Evolutionary conservation across 2,329 filamentous ascomycete genomes (phyloP).

Genomic region (Chalaropsis thielavioides): DNA sequence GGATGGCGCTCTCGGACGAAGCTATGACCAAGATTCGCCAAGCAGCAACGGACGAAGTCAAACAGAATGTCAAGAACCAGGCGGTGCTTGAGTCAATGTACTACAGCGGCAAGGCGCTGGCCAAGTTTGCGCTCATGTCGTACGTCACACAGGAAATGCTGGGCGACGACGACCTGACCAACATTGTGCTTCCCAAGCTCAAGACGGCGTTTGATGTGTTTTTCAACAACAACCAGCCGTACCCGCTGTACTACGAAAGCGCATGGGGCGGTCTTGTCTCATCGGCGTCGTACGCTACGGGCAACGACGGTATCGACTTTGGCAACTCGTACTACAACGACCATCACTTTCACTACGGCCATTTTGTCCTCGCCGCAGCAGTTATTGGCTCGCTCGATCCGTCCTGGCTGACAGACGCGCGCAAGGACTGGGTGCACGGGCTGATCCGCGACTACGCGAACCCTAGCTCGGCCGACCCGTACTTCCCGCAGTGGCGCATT

Average conservation of each 20-base stretch:
- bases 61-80: conserved; percentile 59
- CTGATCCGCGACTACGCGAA: conserved; percentile 76
- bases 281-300: conserved; percentile 54
- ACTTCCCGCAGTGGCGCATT: conserved; percentile 66
- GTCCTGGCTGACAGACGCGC: conserved; percentile 49
- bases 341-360: conserved; percentile 67
- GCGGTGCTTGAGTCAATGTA: conserved; percentile 78
- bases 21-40: conserved; percentile 45
- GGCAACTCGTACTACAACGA: conserved; percentile 79
- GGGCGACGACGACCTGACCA: conserved; percentile 40
- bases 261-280: conserved; percentile 74
- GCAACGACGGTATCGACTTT: conserved; percentile 62
- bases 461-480: conserved; percentile 51
- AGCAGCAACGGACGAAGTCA: conserved; percentile 56
- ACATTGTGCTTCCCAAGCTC: conserved; percentile 43
- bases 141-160: conserved; percentile 51
- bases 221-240: conserved; percentile 51
- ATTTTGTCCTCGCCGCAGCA: conserved; percentile 77
- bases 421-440: conserved; percentile 68
- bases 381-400: conserved; percentile 69
- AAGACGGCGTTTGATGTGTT: conserved; percentile 55
- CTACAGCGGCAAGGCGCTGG: conserved; percentile 72
- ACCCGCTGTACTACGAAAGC: conserved; percentile 50
- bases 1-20: conserved; percentile 34
- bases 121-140: conserved; percentile 59